Conservation (phyloP, 345 rosid genomes). For the Erodium maritimum region DNA sequence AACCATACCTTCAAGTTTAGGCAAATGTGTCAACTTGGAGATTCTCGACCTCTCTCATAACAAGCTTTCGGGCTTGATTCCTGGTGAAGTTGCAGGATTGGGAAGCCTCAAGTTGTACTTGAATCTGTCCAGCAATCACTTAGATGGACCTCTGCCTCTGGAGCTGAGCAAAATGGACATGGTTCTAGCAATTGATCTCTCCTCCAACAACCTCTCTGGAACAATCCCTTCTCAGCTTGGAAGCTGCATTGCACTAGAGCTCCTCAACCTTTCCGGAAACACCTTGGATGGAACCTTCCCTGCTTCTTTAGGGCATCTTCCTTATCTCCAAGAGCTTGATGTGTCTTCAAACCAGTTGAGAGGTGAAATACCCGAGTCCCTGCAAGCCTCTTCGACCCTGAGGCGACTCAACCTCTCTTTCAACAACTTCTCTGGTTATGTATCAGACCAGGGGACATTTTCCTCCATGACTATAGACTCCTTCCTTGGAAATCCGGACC, state of each 20-base stretch:
- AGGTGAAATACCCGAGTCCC: conserved; percentile 48
- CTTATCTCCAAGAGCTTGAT: conserved; percentile 57
- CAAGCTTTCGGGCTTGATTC: conserved; percentile 52
- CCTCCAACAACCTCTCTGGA: conserved; percentile 61
- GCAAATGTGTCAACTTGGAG: conserved; percentile 64
- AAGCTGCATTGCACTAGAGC: conserved; percentile 82
- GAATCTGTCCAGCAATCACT: conserved; percentile 68
- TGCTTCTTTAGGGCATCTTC: conserved; percentile 52
- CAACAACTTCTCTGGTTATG: conserved; percentile 56
- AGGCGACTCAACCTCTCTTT: conserved; percentile 59
- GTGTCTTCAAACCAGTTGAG: conserved; percentile 53
- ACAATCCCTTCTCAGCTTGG: conserved; percentile 63
- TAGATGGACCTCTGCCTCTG: conserved; percentile 52
- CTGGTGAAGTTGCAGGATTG: conserved; percentile 52
- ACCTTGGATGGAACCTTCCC: conserved; percentile 53
- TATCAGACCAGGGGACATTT: conserved; percentile 57
- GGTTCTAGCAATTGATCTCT: conserved; percentile 81
- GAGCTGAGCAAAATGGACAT: conserved; percentile 95
- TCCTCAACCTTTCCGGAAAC: conserved; percentile 68
- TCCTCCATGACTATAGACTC: conserved; percentile 44
- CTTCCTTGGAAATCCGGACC: conserved; percentile 50
- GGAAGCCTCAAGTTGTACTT: conserved; percentile 75
- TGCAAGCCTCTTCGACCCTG: conserved; percentile 53
- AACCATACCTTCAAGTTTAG: conserved; percentile 55
- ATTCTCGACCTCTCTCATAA: conserved; percentile 82